Evolutionary conservation across 208 protist genomes (phyloP).

Genomic region (Novymonas esmeraldas): DNA sequence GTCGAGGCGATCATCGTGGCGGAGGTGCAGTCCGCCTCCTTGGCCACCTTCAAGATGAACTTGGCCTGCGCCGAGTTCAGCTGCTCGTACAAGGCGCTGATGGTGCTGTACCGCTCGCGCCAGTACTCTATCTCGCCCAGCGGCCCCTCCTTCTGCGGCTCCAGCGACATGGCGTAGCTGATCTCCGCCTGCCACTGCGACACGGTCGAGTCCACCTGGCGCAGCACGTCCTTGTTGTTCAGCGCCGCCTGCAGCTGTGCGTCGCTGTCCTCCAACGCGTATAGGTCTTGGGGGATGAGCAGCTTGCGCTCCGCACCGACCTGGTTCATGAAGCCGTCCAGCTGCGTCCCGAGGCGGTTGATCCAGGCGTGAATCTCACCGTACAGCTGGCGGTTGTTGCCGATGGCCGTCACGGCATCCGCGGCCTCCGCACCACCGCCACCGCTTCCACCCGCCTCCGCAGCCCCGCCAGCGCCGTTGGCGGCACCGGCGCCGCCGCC

Average conservation of each 20-base stretch:
- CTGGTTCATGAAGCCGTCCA: slow-evolving; percentile 87
- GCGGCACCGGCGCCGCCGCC: slow-evolving; percentile 1
- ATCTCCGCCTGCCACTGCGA: slow-evolving; percentile 92
- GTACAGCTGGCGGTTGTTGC: slow-evolving; percentile 77
- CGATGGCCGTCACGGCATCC: slow-evolving; percentile 24
- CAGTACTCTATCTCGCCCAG: slow-evolving; percentile 98
- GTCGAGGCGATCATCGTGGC: slow-evolving; percentile 91
- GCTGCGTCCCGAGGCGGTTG: slow-evolving; percentile 85
- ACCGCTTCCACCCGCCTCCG: neutral
- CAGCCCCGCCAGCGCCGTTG: neutral
- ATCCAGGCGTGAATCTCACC: slow-evolving; percentile 87
- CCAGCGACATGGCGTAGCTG: slow-evolving; percentile 89
- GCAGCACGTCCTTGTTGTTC: slow-evolving; percentile 86
- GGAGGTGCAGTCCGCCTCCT: slow-evolving; percentile 88
- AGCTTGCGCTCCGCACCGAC: slow-evolving; percentile 90
- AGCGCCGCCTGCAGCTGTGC: slow-evolving; percentile 75
- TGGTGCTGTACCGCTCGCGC: slow-evolving; percentile 95
- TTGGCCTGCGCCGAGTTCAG: slow-evolving; percentile 95
- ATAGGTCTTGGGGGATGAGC: slow-evolving; percentile 77
- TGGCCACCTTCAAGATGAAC: slow-evolving; percentile 92
- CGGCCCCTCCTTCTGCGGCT: slow-evolving; percentile 93
- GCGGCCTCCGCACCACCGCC: slow-evolving; percentile 8
- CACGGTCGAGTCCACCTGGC: slow-evolving; percentile 88
- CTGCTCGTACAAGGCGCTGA: slow-evolving; percentile 97
- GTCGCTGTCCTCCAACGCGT: slow-evolving; percentile 80